Conservation (phyloP, 441 rosid genomes). For the Kokia cookei region DNA sequence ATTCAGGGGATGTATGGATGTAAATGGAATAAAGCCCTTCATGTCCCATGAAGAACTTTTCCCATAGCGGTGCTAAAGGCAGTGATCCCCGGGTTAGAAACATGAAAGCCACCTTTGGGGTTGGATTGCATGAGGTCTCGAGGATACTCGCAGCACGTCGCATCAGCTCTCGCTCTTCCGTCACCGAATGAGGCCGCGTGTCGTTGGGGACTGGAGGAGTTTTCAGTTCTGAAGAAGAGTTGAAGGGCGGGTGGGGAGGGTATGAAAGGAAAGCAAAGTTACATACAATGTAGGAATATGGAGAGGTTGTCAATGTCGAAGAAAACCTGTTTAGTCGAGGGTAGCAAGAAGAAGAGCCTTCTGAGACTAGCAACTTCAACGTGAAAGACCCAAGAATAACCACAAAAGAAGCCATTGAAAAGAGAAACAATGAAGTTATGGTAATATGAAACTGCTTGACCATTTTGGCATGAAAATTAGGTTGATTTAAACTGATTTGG, state of each 20-base stretch:
- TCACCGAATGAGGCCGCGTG: conserved; percentile 57
- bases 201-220: conserved; percentile 19
- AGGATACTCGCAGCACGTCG: conserved; percentile 48
- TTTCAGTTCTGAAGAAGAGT: not conserved
- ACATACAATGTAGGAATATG: not conserved
- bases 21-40: conserved; percentile 30
- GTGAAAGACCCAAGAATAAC: conserved; percentile 17
- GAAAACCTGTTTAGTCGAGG: conserved; percentile 1
- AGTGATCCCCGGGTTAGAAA: conserved; percentile 29
- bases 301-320: not conserved
- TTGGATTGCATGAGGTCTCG: conserved; percentile 39
- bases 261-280: conserved; percentile 10
- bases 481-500: not conserved
- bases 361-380: conserved; percentile 11
- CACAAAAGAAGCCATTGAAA: conserved; percentile 15
- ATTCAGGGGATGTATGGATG: conserved; percentile 26
- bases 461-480: not conserved
- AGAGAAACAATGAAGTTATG: conserved; percentile 7
- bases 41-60: conserved; percentile 27
- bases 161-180: conserved; percentile 43
- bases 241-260: not conserved
- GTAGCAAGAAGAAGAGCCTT: conserved; percentile 7
- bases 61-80: conserved; percentile 30
- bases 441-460: conserved; percentile 17
- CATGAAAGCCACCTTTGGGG: conserved; percentile 29